Evolutionary conservation across 75 land plant species (phyloP), one percentile per base, ranked within the genome.

Genomic region (Sequoia sempervirens): DNA sequence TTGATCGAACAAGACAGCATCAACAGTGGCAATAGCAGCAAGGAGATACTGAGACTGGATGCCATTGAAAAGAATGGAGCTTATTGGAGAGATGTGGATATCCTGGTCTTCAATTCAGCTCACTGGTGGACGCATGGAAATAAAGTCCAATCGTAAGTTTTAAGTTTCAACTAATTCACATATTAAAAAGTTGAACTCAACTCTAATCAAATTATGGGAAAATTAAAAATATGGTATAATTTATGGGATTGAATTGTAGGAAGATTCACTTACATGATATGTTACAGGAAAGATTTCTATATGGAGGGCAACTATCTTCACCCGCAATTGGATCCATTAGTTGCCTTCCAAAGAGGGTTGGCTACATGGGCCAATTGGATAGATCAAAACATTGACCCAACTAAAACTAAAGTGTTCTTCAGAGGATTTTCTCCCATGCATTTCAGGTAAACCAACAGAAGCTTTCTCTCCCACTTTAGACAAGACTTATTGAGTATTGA

Each of bases 371-470:
- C 89, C 0, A 78, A 68, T 5, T 95, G 95, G 95, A 89, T 94
- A 5, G 93, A 94, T 50, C 54, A 45, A 52, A 89, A 91, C 45
- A 85, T 95, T 46, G 88, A 94, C 83, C 86, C 91, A 12, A 14
- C 87, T 10, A 89, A 86, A 53, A 95, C 95, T 28, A 91, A 86
- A 68, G 93, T 95, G 50, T 92, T 95, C 82, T 92, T 95, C 85
- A 90, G 93, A 41, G 94, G 97, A 34, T 90, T 91, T 53, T 93
- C 97, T 75, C 96, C 97, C 0, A 85, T 87, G 20, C 97, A 95
- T 86, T 92, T 90, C 79, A n/a, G 72, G 97, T 95, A 88, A 94
- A 17, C 50, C 37, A 10, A 28, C 54, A 26, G 38, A 13, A 0
- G 23, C 23, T 68, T 68, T 68, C 28, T n/a, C n/a, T 28, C 8